phyloP scores from a whole-genome alignment of 345 rosid species.

The Citrus mangshanensis region DNA sequence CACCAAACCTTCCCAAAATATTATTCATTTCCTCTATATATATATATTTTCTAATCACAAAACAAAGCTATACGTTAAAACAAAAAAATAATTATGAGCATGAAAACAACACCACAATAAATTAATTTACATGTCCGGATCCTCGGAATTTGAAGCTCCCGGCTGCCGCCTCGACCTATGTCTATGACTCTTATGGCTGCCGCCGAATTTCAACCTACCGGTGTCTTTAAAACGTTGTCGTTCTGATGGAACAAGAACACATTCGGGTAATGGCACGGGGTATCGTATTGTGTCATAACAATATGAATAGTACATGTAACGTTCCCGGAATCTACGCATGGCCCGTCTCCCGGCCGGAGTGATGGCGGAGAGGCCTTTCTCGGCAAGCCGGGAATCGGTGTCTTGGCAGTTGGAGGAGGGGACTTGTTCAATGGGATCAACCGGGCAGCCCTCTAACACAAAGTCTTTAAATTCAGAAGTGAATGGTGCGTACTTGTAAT shows the following conservation, averaged over 20 bases:
- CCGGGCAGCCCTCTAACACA: slow-evolving; percentile 65
- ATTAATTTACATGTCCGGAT: not conserved
- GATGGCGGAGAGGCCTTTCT: slow-evolving; percentile 41
- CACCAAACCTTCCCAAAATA: not conserved
- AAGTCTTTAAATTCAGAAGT: slow-evolving; percentile 63
- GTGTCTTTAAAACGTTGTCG: slow-evolving; percentile 53
- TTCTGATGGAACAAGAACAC: slow-evolving; percentile 51
- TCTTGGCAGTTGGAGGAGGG: slow-evolving; percentile 33
- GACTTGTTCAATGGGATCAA: slow-evolving; percentile 56
- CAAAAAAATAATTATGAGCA: not conserved
- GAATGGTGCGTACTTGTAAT: slow-evolving; percentile 78
- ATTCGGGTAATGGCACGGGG: slow-evolving; percentile 55
- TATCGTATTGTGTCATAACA: slow-evolving; percentile 71
- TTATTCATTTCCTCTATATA: too few relatives aligned
- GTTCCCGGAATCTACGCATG: slow-evolving; percentile 70
- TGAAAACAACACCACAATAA: not conserved
- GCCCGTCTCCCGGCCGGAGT: slow-evolving; percentile 36
- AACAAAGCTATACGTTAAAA: not conserved
- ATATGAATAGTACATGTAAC: slow-evolving; percentile 86
- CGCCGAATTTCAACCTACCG: slow-evolving; percentile 74
- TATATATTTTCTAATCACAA: not conserved
- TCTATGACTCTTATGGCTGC: slow-evolving; percentile 43
- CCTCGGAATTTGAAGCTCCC: slow-evolving; percentile 4
- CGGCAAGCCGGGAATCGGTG: slow-evolving; percentile 27
- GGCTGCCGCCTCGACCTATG: slow-evolving; percentile 27